phyloP scores from a whole-genome alignment of 257 asterid species.

The Leptodermis oblonga region DNA sequence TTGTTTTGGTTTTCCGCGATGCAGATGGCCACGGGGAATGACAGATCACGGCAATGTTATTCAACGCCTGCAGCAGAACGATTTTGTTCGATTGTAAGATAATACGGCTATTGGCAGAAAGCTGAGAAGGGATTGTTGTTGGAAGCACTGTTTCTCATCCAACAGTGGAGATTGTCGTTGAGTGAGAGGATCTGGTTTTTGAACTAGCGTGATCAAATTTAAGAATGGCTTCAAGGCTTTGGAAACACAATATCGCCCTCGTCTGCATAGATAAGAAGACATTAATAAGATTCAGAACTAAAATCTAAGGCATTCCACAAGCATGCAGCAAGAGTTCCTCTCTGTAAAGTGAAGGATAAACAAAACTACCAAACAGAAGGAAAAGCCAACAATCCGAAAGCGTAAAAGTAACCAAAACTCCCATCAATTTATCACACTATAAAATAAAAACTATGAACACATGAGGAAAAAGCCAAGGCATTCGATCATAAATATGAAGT shows the following conservation, averaged over 20 bases:
- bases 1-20: not conserved
- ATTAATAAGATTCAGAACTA: not conserved
- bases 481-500: too few species aligned
- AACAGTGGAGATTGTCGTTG: constrained; percentile 23
- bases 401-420: too few species aligned
- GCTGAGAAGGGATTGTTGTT: not conserved
- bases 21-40: not conserved
- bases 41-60: not conserved
- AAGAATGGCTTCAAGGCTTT: constrained; percentile 50
- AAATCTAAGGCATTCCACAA: not conserved
- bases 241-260: constrained; percentile 42
- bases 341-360: not conserved
- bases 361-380: too few species aligned
- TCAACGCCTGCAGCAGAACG: not conserved
- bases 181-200: constrained; percentile 40
- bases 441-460: too few species aligned
- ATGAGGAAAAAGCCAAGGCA: too few species aligned
- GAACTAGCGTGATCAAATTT: constrained; percentile 43
- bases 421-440: too few species aligned
- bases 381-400: too few species aligned
- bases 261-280: constrained; percentile 36
- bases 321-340: not conserved
- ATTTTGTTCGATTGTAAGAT: not conserved
- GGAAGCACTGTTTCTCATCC: constrained; percentile 4
- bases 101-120: not conserved